Percentiles rank a stretch among this genome's conserved stretches.
Evolutionary conservation across 2,329 filamentous ascomycete genomes (phyloP).

Genomic region (Ophiostoma pallidulum): DNA sequence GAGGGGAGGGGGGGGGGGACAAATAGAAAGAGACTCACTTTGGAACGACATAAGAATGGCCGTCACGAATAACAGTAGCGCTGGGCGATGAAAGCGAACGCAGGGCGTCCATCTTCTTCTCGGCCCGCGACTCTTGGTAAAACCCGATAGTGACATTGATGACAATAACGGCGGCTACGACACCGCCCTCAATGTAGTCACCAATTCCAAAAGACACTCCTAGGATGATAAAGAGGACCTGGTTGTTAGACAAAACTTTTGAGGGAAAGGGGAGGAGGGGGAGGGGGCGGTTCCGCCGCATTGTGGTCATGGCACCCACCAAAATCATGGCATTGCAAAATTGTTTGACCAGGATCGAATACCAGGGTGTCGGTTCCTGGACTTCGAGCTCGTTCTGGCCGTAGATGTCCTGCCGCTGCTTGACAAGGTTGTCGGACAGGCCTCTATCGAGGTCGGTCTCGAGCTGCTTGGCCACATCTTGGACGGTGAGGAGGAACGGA

Average conservation of each 20-base stretch:
- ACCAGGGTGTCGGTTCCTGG: conserved; percentile 56
- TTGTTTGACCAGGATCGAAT: conserved; percentile 64
- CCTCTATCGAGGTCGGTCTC: conserved; percentile 58
- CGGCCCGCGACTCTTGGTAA: conserved; percentile 54
- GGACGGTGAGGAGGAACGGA: conserved; percentile 51
- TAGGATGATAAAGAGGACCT: conserved; percentile 73
- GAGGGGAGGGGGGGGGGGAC: too few species aligned
- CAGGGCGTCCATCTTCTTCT: conserved; percentile 58
- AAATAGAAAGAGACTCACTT: conserved; percentile 44
- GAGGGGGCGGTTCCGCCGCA: too few species aligned
- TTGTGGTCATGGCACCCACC: too few species aligned
- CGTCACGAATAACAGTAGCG: conserved; percentile 51
- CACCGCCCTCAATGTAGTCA: conserved; percentile 30
- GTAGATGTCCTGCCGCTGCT: conserved; percentile 47
- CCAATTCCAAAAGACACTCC: conserved; percentile 57
- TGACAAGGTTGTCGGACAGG: conserved; percentile 50
- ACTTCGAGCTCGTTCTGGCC: conserved; percentile 64
- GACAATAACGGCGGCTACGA: conserved; percentile 30
- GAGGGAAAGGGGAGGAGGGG: not conserved
- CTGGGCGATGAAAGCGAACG: conserved; percentile 53
- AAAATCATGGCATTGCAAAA: conserved; percentile 71
- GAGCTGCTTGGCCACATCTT: conserved; percentile 54
- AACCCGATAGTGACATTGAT: conserved; percentile 63
- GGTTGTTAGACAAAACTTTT: conserved; percentile 19
- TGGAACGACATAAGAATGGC: conserved; percentile 46